phyloP scores from a whole-genome alignment of 768 basidiomycete species.

The Termitomyces titanicus region DNA sequence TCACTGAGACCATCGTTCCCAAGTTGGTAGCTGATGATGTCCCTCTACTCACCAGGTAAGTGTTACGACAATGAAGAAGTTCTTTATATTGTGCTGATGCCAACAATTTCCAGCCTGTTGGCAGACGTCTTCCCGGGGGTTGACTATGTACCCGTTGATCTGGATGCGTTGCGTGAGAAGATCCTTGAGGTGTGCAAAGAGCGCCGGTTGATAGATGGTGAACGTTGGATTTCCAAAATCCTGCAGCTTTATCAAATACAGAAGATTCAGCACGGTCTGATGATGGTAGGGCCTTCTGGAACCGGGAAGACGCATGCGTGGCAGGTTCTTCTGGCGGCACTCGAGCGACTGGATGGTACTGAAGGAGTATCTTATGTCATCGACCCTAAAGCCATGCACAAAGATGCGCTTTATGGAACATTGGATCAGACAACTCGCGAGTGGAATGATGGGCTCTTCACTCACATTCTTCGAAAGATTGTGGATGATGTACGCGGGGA shows the following conservation, averaged over 20 bases:
- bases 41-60: constrained; percentile 85
- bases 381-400: constrained; percentile 98
- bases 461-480: constrained; percentile 95
- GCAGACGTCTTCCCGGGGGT: constrained; percentile 98
- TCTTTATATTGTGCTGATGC: constrained; percentile 2
- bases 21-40: constrained; percentile 98
- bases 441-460: constrained; percentile 99
- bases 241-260: constrained; percentile 98
- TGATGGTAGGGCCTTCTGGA: constrained; percentile 99
- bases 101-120: constrained; percentile 56
- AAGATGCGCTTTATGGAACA: constrained; percentile 96
- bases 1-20: constrained; percentile 97
- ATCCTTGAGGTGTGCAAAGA: constrained; percentile 86
- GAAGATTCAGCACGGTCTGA: constrained; percentile 98
- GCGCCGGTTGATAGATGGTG: constrained; percentile 79
- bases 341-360: constrained; percentile 86
- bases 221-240: constrained; percentile 92
- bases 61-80: background rate
- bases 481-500: constrained; percentile 98
- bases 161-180: constrained; percentile 80
- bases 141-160: constrained; percentile 84
- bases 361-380: constrained; percentile 97
- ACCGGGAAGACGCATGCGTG: constrained; percentile 97
- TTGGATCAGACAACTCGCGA: constrained; percentile 96
- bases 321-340: constrained; percentile 87